A percentile compares a stretch with the other conserved stretches of the same genome.
These are phyloP conservation scores for Monosporascus sp. DNA, from an alignment of 2,329 filamentous ascomycete species.

Conservation along the genomic window DNA sequence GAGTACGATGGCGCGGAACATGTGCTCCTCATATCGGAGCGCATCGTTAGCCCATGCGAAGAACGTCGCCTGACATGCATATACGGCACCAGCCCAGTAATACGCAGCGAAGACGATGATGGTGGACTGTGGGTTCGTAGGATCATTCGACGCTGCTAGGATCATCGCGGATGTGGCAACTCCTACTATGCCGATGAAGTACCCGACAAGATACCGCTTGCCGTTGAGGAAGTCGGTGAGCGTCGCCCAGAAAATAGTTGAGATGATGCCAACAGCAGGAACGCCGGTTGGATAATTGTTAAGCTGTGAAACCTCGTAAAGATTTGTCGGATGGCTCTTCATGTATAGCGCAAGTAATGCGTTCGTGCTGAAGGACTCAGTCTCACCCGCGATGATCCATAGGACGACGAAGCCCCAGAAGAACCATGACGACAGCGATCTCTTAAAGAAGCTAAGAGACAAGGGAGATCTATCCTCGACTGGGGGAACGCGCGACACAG, in stretches of 20 bases:
- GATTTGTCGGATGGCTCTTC: slow-evolving; percentile 38
- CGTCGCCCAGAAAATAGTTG: slow-evolving; percentile 64
- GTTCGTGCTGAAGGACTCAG: slow-evolving; percentile 65
- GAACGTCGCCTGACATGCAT: slow-evolving; percentile 68
- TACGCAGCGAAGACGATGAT: slow-evolving; percentile 58
- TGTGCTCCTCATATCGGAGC: slow-evolving; percentile 56
- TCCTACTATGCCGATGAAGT: slow-evolving; percentile 62
- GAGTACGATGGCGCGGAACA: slow-evolving; percentile 60
- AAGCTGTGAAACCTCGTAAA: slow-evolving; percentile 41
- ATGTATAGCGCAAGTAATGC: slow-evolving; percentile 47
- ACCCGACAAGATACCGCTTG: slow-evolving; percentile 59
- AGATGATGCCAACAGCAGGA: slow-evolving; percentile 50
- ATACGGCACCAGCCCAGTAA: slow-evolving; percentile 65
- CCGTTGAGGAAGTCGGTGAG: slow-evolving; percentile 60
- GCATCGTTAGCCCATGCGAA: slow-evolving; percentile 73
- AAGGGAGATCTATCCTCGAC: slow-evolving; percentile 38
- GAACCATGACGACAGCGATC: slow-evolving; percentile 54
- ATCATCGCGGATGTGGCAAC: slow-evolving; percentile 58
- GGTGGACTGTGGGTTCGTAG: slow-evolving; percentile 35
- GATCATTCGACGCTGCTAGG: slow-evolving; percentile 42
- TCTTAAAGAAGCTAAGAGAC: slow-evolving; percentile 44
- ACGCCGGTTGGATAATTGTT: slow-evolving; percentile 55
- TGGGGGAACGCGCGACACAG: slow-evolving; percentile 33
- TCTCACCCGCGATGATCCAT: slow-evolving; percentile 67
- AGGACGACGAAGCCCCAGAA: slow-evolving; percentile 62